A percentile compares a stretch with the other conserved stretches of the same genome.
These are phyloP conservation scores for Daldinia sp. DNA, from an alignment of 2,329 filamentous ascomycete genomes.

Conservation along the genomic window DNA sequence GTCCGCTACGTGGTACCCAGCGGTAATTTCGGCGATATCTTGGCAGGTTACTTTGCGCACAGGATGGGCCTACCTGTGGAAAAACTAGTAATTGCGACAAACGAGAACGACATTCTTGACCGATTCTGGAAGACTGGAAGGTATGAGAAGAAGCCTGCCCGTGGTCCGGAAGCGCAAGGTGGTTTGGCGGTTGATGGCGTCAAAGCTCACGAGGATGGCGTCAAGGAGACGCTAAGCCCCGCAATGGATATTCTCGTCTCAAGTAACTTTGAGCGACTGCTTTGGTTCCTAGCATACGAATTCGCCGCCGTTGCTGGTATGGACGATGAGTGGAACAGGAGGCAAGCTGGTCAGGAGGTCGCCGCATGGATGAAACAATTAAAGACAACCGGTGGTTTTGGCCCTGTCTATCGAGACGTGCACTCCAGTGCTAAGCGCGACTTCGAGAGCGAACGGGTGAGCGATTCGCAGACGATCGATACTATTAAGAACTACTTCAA, in stretches of 20 bases:
- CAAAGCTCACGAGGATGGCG: conserved; percentile 76
- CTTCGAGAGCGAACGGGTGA: conserved; percentile 84
- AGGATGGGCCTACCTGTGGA: conserved; percentile 89
- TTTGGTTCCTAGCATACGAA: conserved; percentile 91
- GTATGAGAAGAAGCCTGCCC: conserved; percentile 85
- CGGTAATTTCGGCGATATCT: conserved; percentile 93
- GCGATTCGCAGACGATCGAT: conserved; percentile 74
- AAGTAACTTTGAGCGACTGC: conserved; percentile 94
- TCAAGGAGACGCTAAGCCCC: conserved; percentile 91
- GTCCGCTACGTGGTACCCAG: conserved; percentile 91
- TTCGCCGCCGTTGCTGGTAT: conserved; percentile 70
- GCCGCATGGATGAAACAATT: conserved; percentile 81
- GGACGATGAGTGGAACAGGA: conserved; percentile 75
- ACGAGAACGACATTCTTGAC: conserved; percentile 97
- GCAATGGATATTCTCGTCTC: conserved; percentile 98
- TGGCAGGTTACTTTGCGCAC: conserved; percentile 92
- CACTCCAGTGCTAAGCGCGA: conserved; percentile 76
- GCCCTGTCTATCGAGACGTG: conserved; percentile 78
- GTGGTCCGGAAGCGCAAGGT: conserved; percentile 68
- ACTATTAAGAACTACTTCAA: conserved; percentile 71
- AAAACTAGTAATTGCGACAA: conserved; percentile 92
- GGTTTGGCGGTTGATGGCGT: conserved; percentile 73
- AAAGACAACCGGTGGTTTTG: conserved; percentile 84
- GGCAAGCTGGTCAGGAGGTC: conserved; percentile 80
- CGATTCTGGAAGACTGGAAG: conserved; percentile 91